These are phyloP conservation scores for Scleromitrula shiraiana DNA, from an alignment of 2,329 filamentous ascomycete genomes.

Conservation along the genomic window DNA sequence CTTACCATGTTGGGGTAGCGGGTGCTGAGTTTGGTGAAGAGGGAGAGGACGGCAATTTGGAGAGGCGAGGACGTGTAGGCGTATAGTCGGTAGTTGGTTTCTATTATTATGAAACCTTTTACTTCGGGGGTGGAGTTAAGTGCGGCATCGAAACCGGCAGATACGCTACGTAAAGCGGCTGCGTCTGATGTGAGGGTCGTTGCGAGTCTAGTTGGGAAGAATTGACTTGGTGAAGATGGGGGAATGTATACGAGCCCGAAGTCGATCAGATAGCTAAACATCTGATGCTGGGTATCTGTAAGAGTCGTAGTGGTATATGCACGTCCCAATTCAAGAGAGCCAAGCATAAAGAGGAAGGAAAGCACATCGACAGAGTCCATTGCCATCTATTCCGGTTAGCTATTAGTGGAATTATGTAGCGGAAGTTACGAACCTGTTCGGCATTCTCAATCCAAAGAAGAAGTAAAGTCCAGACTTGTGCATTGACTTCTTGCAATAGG, in stretches of 20 bases:
- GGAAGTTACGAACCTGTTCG: constrained; percentile 42
- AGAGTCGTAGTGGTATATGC: constrained; percentile 84
- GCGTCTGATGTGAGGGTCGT: constrained; percentile 79
- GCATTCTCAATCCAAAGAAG: constrained; percentile 88
- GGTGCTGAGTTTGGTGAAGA: constrained; percentile 81
- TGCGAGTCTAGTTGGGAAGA: constrained; percentile 87
- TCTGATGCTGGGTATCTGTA: constrained; percentile 72
- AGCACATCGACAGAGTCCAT: constrained; percentile 92
- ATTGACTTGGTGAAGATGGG: constrained; percentile 49
- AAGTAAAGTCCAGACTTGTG: constrained; percentile 92
- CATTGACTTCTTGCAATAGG: constrained; percentile 87
- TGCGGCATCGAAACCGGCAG: constrained; percentile 60
- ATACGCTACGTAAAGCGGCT: constrained; percentile 61
- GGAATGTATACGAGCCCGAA: constrained; percentile 83
- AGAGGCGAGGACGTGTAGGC: constrained; percentile 92
- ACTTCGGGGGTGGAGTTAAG: constrained; percentile 39
- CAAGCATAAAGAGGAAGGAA: constrained; percentile 91
- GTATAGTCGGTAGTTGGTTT: constrained; percentile 97
- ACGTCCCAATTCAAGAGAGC: constrained; percentile 82
- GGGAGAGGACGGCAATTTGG: constrained; percentile 85
- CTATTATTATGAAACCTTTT: constrained; percentile 85
- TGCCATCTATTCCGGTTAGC: constrained; percentile 32
- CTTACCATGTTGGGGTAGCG: constrained; percentile 93
- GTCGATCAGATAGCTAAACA: constrained; percentile 84
- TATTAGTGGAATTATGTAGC: background rate